These are phyloP conservation scores for Liquidambar formosana DNA, from an alignment of 164 flowering plant species.

Conservation along the genomic window DNA sequence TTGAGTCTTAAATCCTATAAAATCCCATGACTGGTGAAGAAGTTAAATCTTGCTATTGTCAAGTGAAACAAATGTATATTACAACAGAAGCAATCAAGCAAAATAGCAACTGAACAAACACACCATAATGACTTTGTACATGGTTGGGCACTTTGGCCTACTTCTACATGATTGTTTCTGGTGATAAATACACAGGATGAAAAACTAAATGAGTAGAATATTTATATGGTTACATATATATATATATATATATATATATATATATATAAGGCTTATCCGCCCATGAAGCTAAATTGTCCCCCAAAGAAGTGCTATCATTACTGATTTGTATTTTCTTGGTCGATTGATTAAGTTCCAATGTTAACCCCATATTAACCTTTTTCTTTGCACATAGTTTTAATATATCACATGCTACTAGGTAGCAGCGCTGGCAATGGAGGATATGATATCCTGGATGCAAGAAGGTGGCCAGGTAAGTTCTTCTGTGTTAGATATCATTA, in stretches of 20 bases:
- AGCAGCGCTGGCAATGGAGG: constrained; percentile 98
- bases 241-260: no score
- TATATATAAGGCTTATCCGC: neutral
- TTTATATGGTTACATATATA: no score
- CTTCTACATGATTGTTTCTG: neutral
- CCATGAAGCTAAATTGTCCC: neutral
- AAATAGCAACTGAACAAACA: neutral
- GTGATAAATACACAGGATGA: neutral
- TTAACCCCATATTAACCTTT: constrained; percentile 30
- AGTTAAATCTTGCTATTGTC: neutral
- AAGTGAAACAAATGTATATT: no score
- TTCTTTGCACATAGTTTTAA: constrained; percentile 55
- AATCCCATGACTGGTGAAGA: neutral
- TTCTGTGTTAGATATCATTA: neutral
- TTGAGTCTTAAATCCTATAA: neutral
- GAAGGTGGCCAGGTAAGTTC: constrained; percentile 96
- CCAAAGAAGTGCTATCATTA: neutral
- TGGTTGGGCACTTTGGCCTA: neutral
- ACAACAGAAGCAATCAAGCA: no score
- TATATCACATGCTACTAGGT: constrained; percentile 73
- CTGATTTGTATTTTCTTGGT: neutral
- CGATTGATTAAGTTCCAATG: constrained; percentile 4
- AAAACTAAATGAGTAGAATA: neutral
- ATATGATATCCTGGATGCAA: constrained; percentile 98
- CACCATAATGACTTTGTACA: neutral